Conservation (phyloP, 164 flowering plant species). For the Cinnamomum chago region DNA sequence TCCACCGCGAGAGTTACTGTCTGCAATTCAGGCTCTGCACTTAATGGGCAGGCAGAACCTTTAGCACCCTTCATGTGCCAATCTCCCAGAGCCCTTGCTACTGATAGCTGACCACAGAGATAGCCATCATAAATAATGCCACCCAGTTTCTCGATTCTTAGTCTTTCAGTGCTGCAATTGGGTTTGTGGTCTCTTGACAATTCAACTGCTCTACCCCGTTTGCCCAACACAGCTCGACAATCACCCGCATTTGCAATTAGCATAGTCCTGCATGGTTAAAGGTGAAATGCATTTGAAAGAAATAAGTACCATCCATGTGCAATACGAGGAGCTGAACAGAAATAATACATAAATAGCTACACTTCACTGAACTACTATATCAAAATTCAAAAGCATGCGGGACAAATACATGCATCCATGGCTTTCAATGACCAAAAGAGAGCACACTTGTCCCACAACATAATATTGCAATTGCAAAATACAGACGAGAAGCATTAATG, state of each 20-base stretch:
- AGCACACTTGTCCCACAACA: background rate
- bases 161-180: constrained; percentile 58
- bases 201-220: constrained; percentile 86
- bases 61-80: constrained; percentile 97
- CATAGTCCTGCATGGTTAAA: constrained; percentile 47
- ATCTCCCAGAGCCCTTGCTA: constrained; percentile 95
- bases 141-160: constrained; percentile 83
- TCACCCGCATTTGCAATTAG: constrained; percentile 91
- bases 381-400: background rate
- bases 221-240: constrained; percentile 92
- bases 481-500: background rate
- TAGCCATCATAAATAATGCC: constrained; percentile 87
- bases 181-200: constrained; percentile 93
- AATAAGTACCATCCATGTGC: background rate
- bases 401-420: background rate
- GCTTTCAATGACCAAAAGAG: background rate
- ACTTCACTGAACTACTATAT: background rate
- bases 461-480: background rate
- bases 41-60: constrained; percentile 75
- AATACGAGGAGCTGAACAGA: background rate
- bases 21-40: constrained; percentile 87
- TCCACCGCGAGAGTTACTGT: constrained; percentile 59
- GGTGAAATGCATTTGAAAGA: background rate
- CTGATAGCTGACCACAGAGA: constrained; percentile 87
- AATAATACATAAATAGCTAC: background rate